Evolutionary conservation across 441 rosid genomes (phyloP), one percentile per base, ranked within the genome.

Genomic region (Theobroma grandiflorum): DNA sequence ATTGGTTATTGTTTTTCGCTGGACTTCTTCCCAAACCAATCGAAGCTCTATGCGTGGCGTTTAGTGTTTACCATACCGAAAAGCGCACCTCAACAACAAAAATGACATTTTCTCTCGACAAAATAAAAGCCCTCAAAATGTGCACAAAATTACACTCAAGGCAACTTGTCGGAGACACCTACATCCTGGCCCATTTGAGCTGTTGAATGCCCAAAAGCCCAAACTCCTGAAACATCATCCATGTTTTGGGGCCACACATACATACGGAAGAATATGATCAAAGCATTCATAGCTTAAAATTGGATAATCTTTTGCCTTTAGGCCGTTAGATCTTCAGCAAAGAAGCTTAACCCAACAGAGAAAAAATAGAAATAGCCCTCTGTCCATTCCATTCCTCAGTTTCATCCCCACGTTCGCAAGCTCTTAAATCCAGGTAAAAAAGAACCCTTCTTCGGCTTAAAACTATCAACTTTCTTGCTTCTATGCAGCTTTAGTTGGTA

Each of bases 381-480:
- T 53, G 22, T 22, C 35, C 49, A 15, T 49, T 12, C 20, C 57
- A 10, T 40, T 52, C 9, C 49, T 16, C 37, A n/a, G 15, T 20
- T 67, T 50, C 69, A 22, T 70, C 42, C 49, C 63, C 68, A 72
- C 67, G n/a, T 72, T 33, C 57, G 42, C 52, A 35, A 53, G 66
- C 80, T 58, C 58, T 63, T 53, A 33, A 22, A 18, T 16, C 70
- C 75, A 59, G 86, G 86, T 84, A 79, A 63, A 15, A 37, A 37
- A 63, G 33, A 35, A 8, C 11, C 65, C 61, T 59, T 74, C 8
- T 40, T 61, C 31, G 16, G 14, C 42, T 76, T 18, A 2, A n/a
- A 18, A 59, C 26, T 14, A 5, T 58, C 72, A 10, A 43, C 9
- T 61, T 71, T 74, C 47, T 59, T 40, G 33, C 57, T 47, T 70